Percentiles rank a stretch among this genome's conserved stretches.
phyloP scores from a whole-genome alignment of 768 basidiomycete species.

The Tricholoma hemisulphureum region DNA sequence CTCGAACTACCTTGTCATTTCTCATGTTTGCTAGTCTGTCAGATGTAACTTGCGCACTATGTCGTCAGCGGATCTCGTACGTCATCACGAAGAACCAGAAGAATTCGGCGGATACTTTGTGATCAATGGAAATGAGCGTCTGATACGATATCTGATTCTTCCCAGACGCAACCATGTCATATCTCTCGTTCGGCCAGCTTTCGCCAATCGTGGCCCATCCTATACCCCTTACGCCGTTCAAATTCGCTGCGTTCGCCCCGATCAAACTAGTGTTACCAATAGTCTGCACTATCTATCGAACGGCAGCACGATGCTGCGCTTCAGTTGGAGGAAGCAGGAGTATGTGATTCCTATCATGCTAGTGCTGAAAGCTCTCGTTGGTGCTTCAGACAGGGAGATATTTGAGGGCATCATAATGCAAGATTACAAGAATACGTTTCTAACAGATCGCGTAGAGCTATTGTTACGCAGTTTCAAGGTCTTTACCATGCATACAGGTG shows the following conservation, averaged over 20 bases:
- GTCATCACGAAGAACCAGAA: constrained; percentile 92
- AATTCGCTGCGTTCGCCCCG: constrained; percentile 90
- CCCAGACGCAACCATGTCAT: constrained; percentile 96
- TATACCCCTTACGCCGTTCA: constrained; percentile 94
- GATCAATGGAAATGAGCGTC: constrained; percentile 97
- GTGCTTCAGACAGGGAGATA: constrained; percentile 92
- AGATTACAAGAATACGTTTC: constrained; percentile 94
- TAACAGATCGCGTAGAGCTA: constrained; percentile 95
- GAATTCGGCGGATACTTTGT: constrained; percentile 99
- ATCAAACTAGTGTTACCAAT: constrained; percentile 93
- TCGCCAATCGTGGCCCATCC: constrained; percentile 88
- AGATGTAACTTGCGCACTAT: constrained; percentile 89
- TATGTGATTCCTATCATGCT: constrained; percentile 98
- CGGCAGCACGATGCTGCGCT: constrained; percentile 94
- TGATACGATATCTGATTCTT: constrained; percentile 95
- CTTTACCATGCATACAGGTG: constrained; percentile 82
- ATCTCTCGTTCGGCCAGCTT: constrained; percentile 87
- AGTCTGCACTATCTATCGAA: constrained; percentile 97
- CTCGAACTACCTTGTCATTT: not conserved
- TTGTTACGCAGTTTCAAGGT: constrained; percentile 93
- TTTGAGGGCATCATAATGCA: constrained; percentile 97
- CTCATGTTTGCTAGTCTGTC: constrained; percentile 57
- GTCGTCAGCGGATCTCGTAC: constrained; percentile 83
- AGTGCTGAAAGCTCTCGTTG: constrained; percentile 87
- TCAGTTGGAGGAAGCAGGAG: constrained; percentile 97